Base-by-base conservation (phyloP, 2,329 filamentous ascomycete genomes). In the Talaromyces albobiverticillius region DNA sequence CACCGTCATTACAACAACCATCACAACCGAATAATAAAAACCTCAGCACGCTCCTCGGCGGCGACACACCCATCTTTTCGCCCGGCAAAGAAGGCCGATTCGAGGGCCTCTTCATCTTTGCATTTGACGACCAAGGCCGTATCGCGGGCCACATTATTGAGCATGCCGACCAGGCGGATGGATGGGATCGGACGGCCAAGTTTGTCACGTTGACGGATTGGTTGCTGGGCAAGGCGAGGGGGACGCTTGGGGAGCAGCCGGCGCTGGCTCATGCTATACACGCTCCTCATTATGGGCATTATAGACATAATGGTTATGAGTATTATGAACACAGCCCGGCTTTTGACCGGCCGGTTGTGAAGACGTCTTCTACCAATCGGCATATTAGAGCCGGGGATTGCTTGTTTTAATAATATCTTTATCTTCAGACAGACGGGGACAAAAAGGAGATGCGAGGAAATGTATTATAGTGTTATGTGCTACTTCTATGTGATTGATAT, bases 181-280 rank as follows among this genome's bases (percentile, higher is more conserved):
- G 90, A 57, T 95, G 88, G 84, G 92, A 96, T 64, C 84, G 83
- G 59, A 91, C 89, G 23, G 87, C 89, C 20, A 89, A 87, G 66
- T 88, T 99, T 18, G 90, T 97, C 14, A 91, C 88, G 13, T 76
- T 97, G 60, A 96, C 94, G 14, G 94, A 99, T 69, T 97, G 94
- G 93, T 74, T 99, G 59, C 78, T 97, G 36, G 91, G 92, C 2
- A 88, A 88, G 48, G 87, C 92, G 61, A 82, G 80, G 67, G 81
- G 79, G 4, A 51, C 47, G 32, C 43, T 55, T 23, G 18, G 54
- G 67, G 31, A 67, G 67, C 43, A 57, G 23, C 64, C 69, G 14
- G 63, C 64, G 13, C 55, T 71, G 43, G 64, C 63, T 1, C 62
- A 69, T 32, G 26, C 26, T 5, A 10, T n/a, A n/a, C 62, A 63